phyloP scores from a whole-genome alignment of 2,329 filamentous ascomycete species.

The Monilinia aucupariae region DNA sequence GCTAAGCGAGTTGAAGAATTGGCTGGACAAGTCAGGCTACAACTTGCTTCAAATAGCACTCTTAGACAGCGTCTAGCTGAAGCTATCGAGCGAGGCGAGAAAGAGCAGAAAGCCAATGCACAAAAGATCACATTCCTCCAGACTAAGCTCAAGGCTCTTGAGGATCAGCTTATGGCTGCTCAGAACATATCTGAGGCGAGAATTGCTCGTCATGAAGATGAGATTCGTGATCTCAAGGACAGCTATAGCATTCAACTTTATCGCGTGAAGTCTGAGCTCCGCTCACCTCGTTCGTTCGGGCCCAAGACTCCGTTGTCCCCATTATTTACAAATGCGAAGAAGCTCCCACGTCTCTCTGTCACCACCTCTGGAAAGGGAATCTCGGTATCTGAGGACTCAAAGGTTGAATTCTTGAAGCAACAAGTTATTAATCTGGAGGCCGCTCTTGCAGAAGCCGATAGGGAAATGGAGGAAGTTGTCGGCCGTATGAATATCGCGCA shows the following conservation, averaged over 20 bases:
- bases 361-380: conserved; percentile 50
- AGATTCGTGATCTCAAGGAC: conserved; percentile 69
- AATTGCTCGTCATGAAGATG: conserved; percentile 78
- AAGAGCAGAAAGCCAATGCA: conserved; percentile 73
- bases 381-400: conserved; percentile 63
- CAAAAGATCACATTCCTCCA: conserved; percentile 81
- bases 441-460: conserved; percentile 68
- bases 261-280: conserved; percentile 56
- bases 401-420: conserved; percentile 69
- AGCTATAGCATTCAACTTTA: conserved; percentile 71
- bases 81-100: conserved; percentile 77
- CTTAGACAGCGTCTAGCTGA: conserved; percentile 71
- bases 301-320: conserved; percentile 58
- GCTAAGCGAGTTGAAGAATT: conserved; percentile 75
- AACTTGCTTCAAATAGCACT: conserved; percentile 70
- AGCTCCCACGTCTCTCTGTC: conserved; percentile 50
- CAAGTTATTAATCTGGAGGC: conserved; percentile 81
- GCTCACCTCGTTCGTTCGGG: conserved; percentile 46
- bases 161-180: conserved; percentile 76
- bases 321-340: conserved; percentile 48
- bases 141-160: conserved; percentile 69
- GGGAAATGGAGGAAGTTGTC: conserved; percentile 80
- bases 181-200: conserved; percentile 84
- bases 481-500: conserved; percentile 76
- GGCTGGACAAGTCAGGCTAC: conserved; percentile 70